phyloP scores from a whole-genome alignment of 2,329 filamentous ascomycete genomes.

The Claviceps monticola region DNA sequence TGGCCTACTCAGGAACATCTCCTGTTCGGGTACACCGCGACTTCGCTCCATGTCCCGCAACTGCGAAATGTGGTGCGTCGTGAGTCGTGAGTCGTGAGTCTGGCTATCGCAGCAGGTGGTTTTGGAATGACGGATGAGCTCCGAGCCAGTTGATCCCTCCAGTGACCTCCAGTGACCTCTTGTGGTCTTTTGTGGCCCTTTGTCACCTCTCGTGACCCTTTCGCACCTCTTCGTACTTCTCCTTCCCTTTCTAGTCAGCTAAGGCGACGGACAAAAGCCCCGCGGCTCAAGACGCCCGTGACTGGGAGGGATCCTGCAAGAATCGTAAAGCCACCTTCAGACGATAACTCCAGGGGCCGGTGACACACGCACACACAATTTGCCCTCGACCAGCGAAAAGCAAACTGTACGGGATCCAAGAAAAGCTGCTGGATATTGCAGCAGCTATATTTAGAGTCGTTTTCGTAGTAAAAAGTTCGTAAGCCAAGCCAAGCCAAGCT shows the following conservation, averaged over 20 bases:
- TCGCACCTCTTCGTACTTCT: not conserved
- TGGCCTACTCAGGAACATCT: conserved; percentile 65
- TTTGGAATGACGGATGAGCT: not conserved
- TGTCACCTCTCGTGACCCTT: not conserved
- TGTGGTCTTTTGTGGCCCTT: not conserved
- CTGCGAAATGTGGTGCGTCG: not conserved
- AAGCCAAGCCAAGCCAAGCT: too few relatives aligned
- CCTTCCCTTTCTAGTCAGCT: not conserved
- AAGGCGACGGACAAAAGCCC: not conserved
- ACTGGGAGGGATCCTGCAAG: not conserved
- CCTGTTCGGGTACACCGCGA: conserved; percentile 60
- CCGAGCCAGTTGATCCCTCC: not conserved
- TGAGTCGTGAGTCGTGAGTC: not conserved
- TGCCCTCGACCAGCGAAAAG: too few relatives aligned
- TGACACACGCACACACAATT: too few relatives aligned
- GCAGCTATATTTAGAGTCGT: too few relatives aligned
- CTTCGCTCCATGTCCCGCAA: conserved; percentile 31
- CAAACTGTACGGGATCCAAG: too few relatives aligned
- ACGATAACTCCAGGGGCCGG: too few relatives aligned
- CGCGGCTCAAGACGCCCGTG: not conserved
- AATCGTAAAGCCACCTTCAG: not conserved
- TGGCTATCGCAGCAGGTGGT: not conserved
- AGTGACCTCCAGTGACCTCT: not conserved
- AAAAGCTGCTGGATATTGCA: too few relatives aligned
- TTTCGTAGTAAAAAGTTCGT: too few relatives aligned